phyloP scores from a whole-genome alignment of 768 basidiomycete species.

The Phylloporus rhodoxanthus region DNA sequence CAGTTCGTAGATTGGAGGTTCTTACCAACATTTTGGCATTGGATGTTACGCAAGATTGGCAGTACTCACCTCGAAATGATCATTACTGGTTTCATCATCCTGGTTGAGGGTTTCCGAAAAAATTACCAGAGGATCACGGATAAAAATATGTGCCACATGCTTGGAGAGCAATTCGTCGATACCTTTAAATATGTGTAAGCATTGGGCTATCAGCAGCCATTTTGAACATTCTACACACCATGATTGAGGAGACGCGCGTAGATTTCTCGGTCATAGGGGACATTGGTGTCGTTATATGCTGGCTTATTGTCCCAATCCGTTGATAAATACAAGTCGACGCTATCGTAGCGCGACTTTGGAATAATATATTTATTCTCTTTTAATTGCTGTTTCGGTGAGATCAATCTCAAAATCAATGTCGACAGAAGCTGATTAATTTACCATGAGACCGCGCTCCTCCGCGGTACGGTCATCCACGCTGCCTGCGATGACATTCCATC shows the following conservation, averaged over 20 bases:
- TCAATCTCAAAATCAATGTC: constrained; percentile 5
- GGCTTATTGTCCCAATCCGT: constrained; percentile 81
- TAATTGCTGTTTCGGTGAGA: constrained; percentile 51
- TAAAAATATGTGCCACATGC: constrained; percentile 93
- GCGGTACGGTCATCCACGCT: constrained; percentile 95
- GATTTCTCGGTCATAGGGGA: constrained; percentile 73
- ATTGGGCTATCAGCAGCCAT: background rate
- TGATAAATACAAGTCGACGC: constrained; percentile 91
- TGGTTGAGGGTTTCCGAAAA: constrained; percentile 93
- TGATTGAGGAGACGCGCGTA: constrained; percentile 67
- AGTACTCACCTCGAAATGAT: constrained; percentile 86
- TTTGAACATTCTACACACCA: constrained; percentile 39
- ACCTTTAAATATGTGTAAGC: constrained; percentile 39
- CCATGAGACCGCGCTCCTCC: constrained; percentile 76
- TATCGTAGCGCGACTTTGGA: constrained; percentile 96
- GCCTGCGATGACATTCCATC: constrained; percentile 99
- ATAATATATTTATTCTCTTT: constrained; percentile 70
- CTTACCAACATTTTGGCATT: constrained; percentile 34
- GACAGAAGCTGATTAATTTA: constrained; percentile 43
- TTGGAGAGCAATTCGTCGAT: constrained; percentile 83
- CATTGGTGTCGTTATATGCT: constrained; percentile 86
- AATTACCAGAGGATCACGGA: constrained; percentile 92
- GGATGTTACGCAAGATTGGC: background rate
- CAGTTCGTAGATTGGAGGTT: constrained; percentile 99
- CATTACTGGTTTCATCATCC: constrained; percentile 79